These are phyloP conservation scores for Hyphopichia pseudoburtonii DNA, from an alignment of 1,139 yeast genomes.

Conservation along the genomic window DNA sequence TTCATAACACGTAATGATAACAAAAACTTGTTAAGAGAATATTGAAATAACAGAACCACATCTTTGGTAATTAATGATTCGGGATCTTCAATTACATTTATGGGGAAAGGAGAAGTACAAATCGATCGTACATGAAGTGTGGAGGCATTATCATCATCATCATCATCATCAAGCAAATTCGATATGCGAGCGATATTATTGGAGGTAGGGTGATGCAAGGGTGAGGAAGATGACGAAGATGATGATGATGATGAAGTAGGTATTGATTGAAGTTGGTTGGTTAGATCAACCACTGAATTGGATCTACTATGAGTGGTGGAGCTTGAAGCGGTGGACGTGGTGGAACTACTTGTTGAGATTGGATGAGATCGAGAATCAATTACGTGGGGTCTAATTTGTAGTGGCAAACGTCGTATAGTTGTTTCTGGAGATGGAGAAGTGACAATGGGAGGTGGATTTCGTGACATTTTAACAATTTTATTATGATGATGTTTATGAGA, in stretches of 20 bases:
- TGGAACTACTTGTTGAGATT: no score
- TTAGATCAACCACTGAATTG: no score
- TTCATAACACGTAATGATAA: constrained; percentile 2
- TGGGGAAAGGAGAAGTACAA: constrained; percentile 5
- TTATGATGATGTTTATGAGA: not conserved
- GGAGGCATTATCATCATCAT: not conserved
- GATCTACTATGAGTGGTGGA: no score
- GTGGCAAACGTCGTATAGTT: not conserved
- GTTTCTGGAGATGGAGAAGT: not conserved
- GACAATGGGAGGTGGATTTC: not conserved
- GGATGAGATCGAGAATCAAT: no score
- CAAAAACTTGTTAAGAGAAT: constrained; percentile 3
- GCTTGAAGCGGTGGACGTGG: no score
- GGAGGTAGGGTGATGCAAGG: no score
- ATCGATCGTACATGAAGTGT: constrained; percentile 3
- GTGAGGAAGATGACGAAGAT: not conserved
- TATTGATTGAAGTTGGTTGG: no score
- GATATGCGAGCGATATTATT: not conserved
- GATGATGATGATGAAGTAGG: not conserved
- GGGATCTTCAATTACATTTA: constrained; percentile 4
- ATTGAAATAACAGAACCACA: constrained; percentile 2
- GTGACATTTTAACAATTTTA: not conserved
- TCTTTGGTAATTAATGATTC: constrained; percentile 4
- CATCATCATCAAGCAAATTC: not conserved
- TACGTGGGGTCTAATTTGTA: no score